A percentile compares a stretch with the other conserved stretches of the same genome.
These are phyloP conservation scores for Erodium moschatum DNA, from an alignment of 441 rosid genomes.

Conservation along the genomic window DNA sequence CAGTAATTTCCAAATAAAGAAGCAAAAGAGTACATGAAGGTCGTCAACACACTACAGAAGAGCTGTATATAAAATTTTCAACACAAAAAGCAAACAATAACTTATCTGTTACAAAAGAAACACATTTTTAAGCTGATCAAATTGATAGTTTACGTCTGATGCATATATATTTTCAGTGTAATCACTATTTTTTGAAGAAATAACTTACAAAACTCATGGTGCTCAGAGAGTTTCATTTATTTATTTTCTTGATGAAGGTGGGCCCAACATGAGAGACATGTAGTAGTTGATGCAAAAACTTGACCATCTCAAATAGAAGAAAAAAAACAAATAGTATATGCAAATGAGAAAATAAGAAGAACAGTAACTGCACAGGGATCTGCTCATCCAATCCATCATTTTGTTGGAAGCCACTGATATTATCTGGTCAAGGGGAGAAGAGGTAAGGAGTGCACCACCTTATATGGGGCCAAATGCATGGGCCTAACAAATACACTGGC, in stretches of 20 bases:
- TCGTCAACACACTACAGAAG: background rate
- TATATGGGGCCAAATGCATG: background rate
- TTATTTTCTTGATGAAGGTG: no score
- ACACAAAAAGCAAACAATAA: background rate
- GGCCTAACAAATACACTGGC: background rate
- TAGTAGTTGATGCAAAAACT: background rate
- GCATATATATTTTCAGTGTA: background rate
- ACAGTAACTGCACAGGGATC: background rate
- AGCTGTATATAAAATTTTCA: background rate
- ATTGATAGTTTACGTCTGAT: background rate
- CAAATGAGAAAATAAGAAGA: background rate
- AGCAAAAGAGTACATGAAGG: slow-evolving; percentile 9
- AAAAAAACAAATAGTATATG: background rate
- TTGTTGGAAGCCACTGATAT: background rate
- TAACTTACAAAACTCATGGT: background rate
- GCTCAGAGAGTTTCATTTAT: background rate
- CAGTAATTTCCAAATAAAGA: slow-evolving; percentile 15
- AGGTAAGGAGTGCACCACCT: background rate
- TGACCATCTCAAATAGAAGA: background rate
- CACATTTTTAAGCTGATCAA: background rate
- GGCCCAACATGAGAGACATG: background rate
- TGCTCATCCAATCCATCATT: background rate
- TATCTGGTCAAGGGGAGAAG: background rate
- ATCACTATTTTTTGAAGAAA: background rate
- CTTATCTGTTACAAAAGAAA: background rate